phyloP scores from a whole-genome alignment of 495 filamentous ascomycete genomes.

The Pyrenula massariospora region DNA sequence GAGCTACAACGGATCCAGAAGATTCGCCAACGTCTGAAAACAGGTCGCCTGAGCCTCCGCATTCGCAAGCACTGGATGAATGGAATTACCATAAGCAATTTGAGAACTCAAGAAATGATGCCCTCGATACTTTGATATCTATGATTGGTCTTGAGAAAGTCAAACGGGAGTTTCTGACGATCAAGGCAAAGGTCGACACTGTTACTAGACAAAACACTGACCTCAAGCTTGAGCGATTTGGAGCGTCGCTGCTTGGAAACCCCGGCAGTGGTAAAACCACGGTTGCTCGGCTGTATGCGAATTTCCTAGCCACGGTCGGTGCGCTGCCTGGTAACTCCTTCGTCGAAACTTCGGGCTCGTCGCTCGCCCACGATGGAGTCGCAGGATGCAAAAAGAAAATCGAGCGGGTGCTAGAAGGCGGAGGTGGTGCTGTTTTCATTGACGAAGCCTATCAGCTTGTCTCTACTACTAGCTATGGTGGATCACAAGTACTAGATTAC shows the following conservation, averaged over 20 bases:
- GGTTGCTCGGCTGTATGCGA: constrained; percentile 64
- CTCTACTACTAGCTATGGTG: constrained; percentile 26
- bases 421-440: constrained; percentile 58
- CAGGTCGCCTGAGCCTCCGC: too few species aligned
- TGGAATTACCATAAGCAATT: constrained; percentile 50
- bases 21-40: too few species aligned
- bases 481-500: constrained; percentile 57
- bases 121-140: constrained; percentile 53
- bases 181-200: constrained; percentile 59
- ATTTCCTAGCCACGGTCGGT: constrained; percentile 50
- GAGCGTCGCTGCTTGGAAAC: constrained; percentile 59
- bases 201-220: constrained; percentile 41
- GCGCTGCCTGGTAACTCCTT: constrained; percentile 41
- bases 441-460: constrained; percentile 70
- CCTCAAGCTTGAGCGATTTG: constrained; percentile 47
- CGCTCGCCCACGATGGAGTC: constrained; percentile 53
- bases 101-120: constrained; percentile 34
- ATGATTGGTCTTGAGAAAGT: constrained; percentile 66
- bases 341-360: constrained; percentile 56
- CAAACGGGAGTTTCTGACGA: constrained; percentile 47
- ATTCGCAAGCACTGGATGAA: constrained; percentile 31
- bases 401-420: constrained; percentile 37
- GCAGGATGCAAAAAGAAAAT: constrained; percentile 43
- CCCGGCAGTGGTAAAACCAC: constrained; percentile 80
- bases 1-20: too few species aligned